Base-by-base conservation (phyloP, 179 eudicot genomes). In the Nepenthes alata region DNA sequence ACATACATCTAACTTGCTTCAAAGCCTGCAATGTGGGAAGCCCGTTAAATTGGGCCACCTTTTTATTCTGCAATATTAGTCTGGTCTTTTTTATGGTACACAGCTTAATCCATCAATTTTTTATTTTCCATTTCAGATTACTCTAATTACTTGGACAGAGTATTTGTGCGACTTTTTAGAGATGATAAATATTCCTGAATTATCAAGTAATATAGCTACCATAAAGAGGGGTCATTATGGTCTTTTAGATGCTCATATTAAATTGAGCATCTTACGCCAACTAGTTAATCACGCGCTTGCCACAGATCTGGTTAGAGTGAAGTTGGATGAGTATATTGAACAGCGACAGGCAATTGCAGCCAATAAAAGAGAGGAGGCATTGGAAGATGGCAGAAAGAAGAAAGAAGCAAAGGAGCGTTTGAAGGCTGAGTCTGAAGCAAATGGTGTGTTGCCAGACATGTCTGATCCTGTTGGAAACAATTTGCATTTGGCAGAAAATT, bases 181-280 rank as follows among this genome's bases (percentile, higher is more conserved):
- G 67, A 74, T 83, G 91, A 58, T 68, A 13, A 68, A 61, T 59
- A 60, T 47, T 58, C 70, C 72, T 57, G 89, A 80, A 69, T 67
- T 85, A 63, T 63, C 81, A 11, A 44, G 64, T 62, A 77, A 74
- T 70, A 65, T 77, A 50, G 63, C 80, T 67, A 93, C 97, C 55
- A 93, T 93, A 56, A 87, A 75, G 73, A 80, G 97, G 60, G 98
- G 98, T 11, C 95, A 87, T 70, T 93, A 90, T 73, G 88, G 95
- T 57, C 86, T 89, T 48, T 68, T 93, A 48, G 91, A 93, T 14
- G 70, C 80, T 64, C 69, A 72, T 62, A 67, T 75, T 55, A 93
- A 93, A 77, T 45, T 93, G 67, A 77, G 72, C 47, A 93, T 93
- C 68, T 75, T 87, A 35, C 70, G 68, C 47, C 85, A 83, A 63